A percentile compares a stretch with the other conserved stretches of the same genome.
These are phyloP conservation scores for Naganishia sp. DNA, from an alignment of 1,284 basidiomycete species.

Conservation along the genomic window DNA sequence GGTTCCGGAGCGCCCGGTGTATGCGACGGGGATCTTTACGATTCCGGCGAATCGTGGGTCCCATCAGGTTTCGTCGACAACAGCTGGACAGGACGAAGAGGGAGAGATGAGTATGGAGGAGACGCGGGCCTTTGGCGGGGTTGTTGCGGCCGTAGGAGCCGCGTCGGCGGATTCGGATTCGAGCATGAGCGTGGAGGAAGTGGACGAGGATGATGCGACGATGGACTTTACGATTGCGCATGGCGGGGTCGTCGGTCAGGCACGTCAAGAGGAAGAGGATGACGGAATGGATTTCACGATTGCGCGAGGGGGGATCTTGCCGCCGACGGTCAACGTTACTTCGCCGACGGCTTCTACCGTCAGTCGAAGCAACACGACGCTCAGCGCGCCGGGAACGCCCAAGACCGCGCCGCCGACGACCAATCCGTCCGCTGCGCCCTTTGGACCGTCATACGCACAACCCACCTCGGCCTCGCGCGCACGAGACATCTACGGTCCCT, in stretches of 20 bases:
- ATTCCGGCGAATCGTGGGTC: slow-evolving; percentile 21
- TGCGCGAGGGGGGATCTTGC: slow-evolving; percentile 44
- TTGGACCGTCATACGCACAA: slow-evolving; percentile 9
- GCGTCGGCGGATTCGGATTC: slow-evolving; percentile 23
- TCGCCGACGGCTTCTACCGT: slow-evolving; percentile 28
- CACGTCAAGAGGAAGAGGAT: slow-evolving; percentile 8
- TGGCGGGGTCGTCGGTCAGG: slow-evolving; percentile 41
- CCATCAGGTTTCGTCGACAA: not conserved
- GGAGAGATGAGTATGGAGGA: slow-evolving; percentile 49
- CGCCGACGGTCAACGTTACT: slow-evolving; percentile 23
- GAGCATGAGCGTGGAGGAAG: slow-evolving; percentile 25
- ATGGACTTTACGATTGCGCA: slow-evolving; percentile 47
- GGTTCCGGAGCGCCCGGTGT: slow-evolving; percentile 10
- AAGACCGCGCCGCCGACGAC: not conserved
- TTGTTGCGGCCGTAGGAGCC: slow-evolving; percentile 33
- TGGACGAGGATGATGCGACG: slow-evolving; percentile 35
- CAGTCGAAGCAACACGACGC: slow-evolving; percentile 20
- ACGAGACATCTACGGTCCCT: slow-evolving; percentile 26
- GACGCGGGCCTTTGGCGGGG: slow-evolving; percentile 49
- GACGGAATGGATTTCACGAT: slow-evolving; percentile 47
- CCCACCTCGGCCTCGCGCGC: slow-evolving; percentile 5
- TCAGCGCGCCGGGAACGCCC: slow-evolving; percentile 11
- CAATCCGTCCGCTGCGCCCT: not conserved
- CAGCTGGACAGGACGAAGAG: slow-evolving; percentile 39
- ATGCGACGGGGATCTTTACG: slow-evolving; percentile 26